These are phyloP conservation scores for Trichoderma sp. DNA, from an alignment of 2,329 filamentous ascomycete species.

Conservation along the genomic window DNA sequence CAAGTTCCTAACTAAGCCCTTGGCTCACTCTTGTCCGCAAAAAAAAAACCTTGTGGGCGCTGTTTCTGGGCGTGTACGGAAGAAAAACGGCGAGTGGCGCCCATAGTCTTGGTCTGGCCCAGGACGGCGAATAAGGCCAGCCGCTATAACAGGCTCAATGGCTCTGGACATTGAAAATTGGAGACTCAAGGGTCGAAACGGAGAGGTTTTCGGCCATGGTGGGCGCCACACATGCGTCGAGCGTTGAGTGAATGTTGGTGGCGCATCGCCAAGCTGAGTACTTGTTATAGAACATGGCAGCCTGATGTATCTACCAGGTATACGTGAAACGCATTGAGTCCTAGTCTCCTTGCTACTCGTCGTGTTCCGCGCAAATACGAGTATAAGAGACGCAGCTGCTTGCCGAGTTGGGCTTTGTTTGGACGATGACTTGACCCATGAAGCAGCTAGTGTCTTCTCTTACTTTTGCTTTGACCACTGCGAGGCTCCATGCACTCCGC, in stretches of 20 bases:
- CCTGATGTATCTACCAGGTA: conserved; percentile 17
- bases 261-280: conserved; percentile 23
- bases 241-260: conserved; percentile 24
- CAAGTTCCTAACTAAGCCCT: conserved; percentile 3
- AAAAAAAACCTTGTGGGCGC: conserved; percentile 9
- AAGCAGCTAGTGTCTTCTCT: not conserved
- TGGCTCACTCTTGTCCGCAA: not conserved
- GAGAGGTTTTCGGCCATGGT: not conserved
- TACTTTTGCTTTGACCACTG: not conserved
- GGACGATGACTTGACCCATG: not conserved
- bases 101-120: conserved; percentile 6
- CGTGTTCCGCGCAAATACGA: not conserved
- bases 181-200: not conserved
- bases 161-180: conserved; percentile 12
- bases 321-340: not conserved
- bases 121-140: conserved; percentile 11
- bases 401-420: not conserved
- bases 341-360: not conserved
- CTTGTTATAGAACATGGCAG: not conserved
- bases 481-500: not conserved
- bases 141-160: not conserved
- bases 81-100: conserved; percentile 2
- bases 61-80: conserved; percentile 15
- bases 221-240: conserved; percentile 12
- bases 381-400: not conserved